Conservation (phyloP, 2,329 filamentous ascomycete genomes). For the Ophiostoma quercus region DNA sequence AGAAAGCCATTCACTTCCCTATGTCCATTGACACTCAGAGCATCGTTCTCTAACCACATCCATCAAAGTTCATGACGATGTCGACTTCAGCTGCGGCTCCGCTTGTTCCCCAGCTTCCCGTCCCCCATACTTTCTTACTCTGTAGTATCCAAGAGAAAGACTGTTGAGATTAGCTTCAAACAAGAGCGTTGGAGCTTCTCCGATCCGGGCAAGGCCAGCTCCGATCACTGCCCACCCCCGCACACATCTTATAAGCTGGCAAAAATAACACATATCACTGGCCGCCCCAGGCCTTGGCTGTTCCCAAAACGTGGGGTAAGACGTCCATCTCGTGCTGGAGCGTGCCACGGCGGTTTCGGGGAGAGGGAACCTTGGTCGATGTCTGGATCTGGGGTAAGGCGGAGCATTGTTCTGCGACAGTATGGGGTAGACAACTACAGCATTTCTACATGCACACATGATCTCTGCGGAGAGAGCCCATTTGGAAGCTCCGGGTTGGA, state of each 20-base stretch:
- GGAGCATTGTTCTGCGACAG: constrained; percentile 3
- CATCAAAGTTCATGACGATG: not conserved
- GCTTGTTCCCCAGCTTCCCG: constrained; percentile 2
- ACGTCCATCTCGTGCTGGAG: not conserved
- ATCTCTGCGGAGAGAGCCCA: constrained; percentile 1
- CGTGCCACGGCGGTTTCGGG: constrained; percentile 7
- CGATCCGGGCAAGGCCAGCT: not conserved
- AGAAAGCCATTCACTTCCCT: not conserved
- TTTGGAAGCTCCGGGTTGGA: constrained; percentile 1
- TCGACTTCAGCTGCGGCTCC: not conserved
- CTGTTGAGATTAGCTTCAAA: not conserved
- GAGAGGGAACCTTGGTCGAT: not conserved
- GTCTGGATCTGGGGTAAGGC: not conserved
- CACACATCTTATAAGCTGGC: not conserved
- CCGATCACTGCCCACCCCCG: not conserved
- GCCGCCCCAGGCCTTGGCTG: not conserved
- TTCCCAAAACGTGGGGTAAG: constrained; percentile 2
- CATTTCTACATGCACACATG: not conserved
- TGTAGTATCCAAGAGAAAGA: not conserved
- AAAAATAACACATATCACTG: not conserved
- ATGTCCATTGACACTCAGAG: not conserved
- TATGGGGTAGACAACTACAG: not conserved
- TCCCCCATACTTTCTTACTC: not conserved
- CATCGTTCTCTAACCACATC: not conserved
- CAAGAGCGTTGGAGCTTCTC: not conserved